Evolutionary conservation across 345 rosid species (phyloP), one percentile per base, ranked within the genome.

Genomic region (Atalantia buxifolia): DNA sequence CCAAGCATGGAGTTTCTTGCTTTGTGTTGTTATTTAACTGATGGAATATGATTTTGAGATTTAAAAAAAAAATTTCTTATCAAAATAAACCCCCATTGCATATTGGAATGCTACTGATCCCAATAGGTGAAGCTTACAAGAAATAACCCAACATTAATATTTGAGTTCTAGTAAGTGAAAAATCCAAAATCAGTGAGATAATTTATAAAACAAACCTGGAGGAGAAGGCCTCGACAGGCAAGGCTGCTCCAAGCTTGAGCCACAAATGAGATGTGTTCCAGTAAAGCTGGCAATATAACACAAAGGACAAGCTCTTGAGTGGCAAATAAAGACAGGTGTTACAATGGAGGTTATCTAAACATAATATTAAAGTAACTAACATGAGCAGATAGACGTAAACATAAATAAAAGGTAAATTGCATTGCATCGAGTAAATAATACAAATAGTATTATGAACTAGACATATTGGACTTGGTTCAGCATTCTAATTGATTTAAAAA

Each of bases 181-280:
- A 22, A 10, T 21, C 22, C 10, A 27, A 75, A 48, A 56, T 13
- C 6, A 71, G 50, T 61, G 7, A 27, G 36, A 22, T 18, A 38
- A 42, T 75, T 71, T 24, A 67, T 18, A 83, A 40, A 42, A 61
- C 30, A 69, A 80, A 92, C 98, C 94, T 88, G 87, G 87, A 75
- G 84, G 83, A 25, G 92, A 83, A 71, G 90, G 80, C 50, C 75
- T 79, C 12, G 98, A 91, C 25, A 81, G 76, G 78, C 98, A 95
- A 76, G 94, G 97, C 71, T 89, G 90, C 72, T 83, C 86, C 84
- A 88, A 82, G 74, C 80, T 89, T 28, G 88, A 86, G 80, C 97
- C 94, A 79, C 99, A 95, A 72, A 76, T 72, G 24, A 95, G 92
- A 72, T 80, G 81, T 55, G 97, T 92, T 72, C 83, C 93, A 55